A percentile compares a stretch with the other conserved stretches of the same genome.
Evolutionary conservation across 345 rosid species (phyloP).

Genomic region (Diplotaxis tenuifolia): DNA sequence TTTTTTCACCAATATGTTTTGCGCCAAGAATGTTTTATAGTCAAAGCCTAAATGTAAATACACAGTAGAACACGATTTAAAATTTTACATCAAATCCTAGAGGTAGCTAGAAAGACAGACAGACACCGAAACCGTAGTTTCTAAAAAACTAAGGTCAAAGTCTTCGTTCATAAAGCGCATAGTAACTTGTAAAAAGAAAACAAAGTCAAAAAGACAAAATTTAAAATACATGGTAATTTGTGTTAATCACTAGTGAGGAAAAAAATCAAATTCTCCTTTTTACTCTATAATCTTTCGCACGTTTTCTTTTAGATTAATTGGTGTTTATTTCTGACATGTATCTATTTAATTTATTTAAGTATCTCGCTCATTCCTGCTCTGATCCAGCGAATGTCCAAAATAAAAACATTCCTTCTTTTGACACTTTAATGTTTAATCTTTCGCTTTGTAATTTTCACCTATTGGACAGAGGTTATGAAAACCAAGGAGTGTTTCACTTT

Average conservation of each 20-base stretch:
- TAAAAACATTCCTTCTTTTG: slow-evolving; percentile 30
- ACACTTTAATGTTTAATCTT: slow-evolving; percentile 2
- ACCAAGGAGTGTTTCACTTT: slow-evolving; percentile 1
- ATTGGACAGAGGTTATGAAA: background rate
- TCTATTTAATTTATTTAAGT: background rate
- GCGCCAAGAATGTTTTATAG: no score
- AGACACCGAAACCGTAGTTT: slow-evolving; percentile 27
- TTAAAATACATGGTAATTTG: slow-evolving; percentile 25
- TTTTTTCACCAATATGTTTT: no score
- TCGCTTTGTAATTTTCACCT: slow-evolving; percentile 5
- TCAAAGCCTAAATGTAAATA: background rate
- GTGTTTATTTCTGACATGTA: background rate
- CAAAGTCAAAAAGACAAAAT: slow-evolving; percentile 24
- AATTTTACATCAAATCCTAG: slow-evolving; percentile 28
- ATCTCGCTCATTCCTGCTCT: background rate
- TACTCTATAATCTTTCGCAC: background rate
- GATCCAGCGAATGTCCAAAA: slow-evolving; percentile 20
- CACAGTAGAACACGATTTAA: background rate
- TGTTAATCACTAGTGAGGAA: slow-evolving; percentile 24
- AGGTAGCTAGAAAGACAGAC: slow-evolving; percentile 13
- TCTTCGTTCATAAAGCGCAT: slow-evolving; percentile 28
- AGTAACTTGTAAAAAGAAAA: slow-evolving; percentile 7
- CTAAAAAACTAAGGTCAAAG: slow-evolving; percentile 22
- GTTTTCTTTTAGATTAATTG: background rate
- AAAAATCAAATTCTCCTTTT: background rate